These are phyloP conservation scores for Penicillium corylophilum DNA, from an alignment of 2,329 filamentous ascomycete genomes.

Conservation along the genomic window DNA sequence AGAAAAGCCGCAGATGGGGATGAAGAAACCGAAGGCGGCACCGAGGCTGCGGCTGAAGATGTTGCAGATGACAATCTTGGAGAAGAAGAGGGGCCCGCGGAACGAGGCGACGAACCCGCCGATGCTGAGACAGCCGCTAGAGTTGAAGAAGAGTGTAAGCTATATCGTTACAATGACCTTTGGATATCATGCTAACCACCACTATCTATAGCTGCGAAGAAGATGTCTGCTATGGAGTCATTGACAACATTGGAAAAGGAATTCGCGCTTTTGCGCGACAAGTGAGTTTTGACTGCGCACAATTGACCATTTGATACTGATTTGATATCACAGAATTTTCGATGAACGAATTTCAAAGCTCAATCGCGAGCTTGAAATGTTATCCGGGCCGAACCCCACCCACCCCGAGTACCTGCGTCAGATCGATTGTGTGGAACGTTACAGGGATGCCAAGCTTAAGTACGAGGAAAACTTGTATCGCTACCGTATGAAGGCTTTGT, in stretches of 20 bases:
- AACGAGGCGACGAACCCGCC: conserved; percentile 48
- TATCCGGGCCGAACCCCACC: conserved; percentile 60
- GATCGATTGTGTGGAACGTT: conserved; percentile 80
- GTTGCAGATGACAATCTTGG: conserved; percentile 49
- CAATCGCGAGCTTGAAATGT: conserved; percentile 64
- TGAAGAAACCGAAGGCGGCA: conserved; percentile 39
- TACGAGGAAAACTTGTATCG: conserved; percentile 72
- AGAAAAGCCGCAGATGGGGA: conserved; percentile 42
- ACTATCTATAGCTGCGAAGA: conserved; percentile 66
- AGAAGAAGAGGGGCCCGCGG: conserved; percentile 51
- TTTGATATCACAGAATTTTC: conserved; percentile 62
- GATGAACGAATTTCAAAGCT: conserved; percentile 83
- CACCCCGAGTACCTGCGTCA: conserved; percentile 91
- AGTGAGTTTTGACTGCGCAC: conserved; percentile 30
- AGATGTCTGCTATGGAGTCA: conserved; percentile 75
- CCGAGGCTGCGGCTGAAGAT: conserved; percentile 42
- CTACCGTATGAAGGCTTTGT: conserved; percentile 70
- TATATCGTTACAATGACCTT: neutral
- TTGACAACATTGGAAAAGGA: conserved; percentile 80
- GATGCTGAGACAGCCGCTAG: conserved; percentile 48
- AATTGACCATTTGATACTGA: conserved; percentile 12
- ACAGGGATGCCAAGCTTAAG: conserved; percentile 75
- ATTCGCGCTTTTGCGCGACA: conserved; percentile 77
- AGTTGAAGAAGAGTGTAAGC: conserved; percentile 54
- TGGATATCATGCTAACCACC: neutral